A percentile compares a stretch with the other conserved stretches of the same genome.
Conservation (phyloP, 306 rosid genomes). For the Quillaja saponaria region DNA sequence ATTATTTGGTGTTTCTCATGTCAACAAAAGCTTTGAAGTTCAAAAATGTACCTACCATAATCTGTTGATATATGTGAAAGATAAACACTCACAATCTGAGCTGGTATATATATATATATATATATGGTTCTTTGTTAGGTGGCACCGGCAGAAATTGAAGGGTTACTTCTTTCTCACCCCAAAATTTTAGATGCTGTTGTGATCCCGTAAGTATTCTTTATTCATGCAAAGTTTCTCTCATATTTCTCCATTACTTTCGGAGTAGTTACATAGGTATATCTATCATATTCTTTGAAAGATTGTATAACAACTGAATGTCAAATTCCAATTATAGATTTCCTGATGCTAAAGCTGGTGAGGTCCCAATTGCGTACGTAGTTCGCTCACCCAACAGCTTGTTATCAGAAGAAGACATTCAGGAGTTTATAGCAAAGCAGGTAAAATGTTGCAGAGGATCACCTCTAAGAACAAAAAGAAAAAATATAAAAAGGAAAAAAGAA, state of each 20-base stretch:
- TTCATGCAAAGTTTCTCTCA: not conserved
- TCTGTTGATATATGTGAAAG: no score
- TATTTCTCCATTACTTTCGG: not conserved
- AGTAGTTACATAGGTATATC: not conserved
- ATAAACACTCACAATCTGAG: no score
- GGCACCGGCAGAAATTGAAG: conserved; percentile 60
- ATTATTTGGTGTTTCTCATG: no score
- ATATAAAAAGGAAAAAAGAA: no score
- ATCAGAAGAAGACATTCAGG: conserved; percentile 37
- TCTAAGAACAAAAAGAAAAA: not conserved
- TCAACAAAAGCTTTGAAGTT: no score
- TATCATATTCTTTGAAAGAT: not conserved
- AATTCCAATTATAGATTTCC: conserved; percentile 39
- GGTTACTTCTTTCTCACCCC: conserved; percentile 43
- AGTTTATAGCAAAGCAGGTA: conserved; percentile 47
- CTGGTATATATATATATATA: no score
- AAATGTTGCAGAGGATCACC: not conserved
- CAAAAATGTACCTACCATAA: no score
- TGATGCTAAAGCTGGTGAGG: conserved; percentile 57
- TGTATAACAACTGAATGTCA: not conserved
- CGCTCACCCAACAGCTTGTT: conserved; percentile 38
- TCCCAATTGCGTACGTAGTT: conserved; percentile 57
- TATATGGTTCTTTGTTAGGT: conserved; percentile 29
- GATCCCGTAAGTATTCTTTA: conserved; percentile 42
- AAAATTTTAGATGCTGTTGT: conserved; percentile 49